These are phyloP conservation scores for Globisporangium camurandrum DNA, from an alignment of 352 stramenopile genomes.

Conservation along the genomic window DNA sequence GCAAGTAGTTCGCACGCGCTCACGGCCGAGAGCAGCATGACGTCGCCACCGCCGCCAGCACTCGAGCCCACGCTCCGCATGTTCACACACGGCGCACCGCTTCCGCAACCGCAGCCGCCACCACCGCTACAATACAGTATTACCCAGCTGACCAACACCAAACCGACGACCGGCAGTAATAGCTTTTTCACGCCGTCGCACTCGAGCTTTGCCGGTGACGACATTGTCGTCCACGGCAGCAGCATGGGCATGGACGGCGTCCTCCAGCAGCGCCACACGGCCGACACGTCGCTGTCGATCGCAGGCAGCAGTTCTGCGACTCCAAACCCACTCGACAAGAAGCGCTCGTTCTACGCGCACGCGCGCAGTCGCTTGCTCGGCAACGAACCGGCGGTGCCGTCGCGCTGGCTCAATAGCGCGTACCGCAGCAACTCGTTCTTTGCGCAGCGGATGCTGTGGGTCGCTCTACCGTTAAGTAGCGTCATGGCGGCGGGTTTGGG, in stretches of 20 bases:
- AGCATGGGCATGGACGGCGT: not conserved
- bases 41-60: not conserved
- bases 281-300: too few relatives aligned
- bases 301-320: too few relatives aligned
- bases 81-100: slow-evolving; percentile 3
- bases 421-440: slow-evolving; percentile 80
- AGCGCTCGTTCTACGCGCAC: slow-evolving; percentile 43
- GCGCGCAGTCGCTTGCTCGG: slow-evolving; percentile 26
- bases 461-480: slow-evolving; percentile 27
- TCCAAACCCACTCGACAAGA: slow-evolving; percentile 25
- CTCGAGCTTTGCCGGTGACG: slow-evolving; percentile 9
- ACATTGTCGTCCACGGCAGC: not conserved
- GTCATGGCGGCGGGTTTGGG: slow-evolving; percentile 37
- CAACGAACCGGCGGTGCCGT: slow-evolving; percentile 42
- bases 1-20: slow-evolving; percentile 5
- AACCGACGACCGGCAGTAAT: not conserved
- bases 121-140: slow-evolving; percentile 3
- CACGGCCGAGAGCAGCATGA: slow-evolving; percentile 8
- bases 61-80: slow-evolving; percentile 11
- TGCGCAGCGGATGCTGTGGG: slow-evolving; percentile 42
- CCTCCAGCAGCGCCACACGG: slow-evolving; percentile 7
- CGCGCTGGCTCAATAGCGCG: slow-evolving; percentile 43
- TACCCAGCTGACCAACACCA: slow-evolving; percentile 3
- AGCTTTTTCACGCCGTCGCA: not conserved
- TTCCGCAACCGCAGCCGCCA: slow-evolving; percentile 1